Evolutionary conservation across 805 yeast genomes (phyloP).

Genomic region (Cyberlindnera mississippiensis): DNA sequence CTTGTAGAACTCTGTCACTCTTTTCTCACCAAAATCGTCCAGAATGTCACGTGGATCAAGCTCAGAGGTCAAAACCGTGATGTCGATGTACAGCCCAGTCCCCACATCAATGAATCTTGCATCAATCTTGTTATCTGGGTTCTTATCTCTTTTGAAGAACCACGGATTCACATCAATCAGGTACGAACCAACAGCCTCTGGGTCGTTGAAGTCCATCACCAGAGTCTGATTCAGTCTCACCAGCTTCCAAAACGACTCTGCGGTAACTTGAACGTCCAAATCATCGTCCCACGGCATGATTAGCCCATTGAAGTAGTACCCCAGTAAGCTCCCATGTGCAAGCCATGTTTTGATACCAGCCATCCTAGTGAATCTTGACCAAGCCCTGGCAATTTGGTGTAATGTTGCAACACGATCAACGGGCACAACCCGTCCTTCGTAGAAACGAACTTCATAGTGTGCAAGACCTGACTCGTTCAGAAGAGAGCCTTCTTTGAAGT

Average conservation of each 20-base stretch:
- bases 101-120: conserved; percentile 71
- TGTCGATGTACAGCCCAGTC: conserved; percentile 68
- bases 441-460: conserved; percentile 27
- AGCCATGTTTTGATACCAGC: conserved; percentile 40
- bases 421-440: conserved; percentile 12
- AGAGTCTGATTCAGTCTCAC: conserved; percentile 43
- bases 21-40: conserved; percentile 7
- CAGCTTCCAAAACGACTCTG: conserved; percentile 37
- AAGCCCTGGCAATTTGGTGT: conserved; percentile 24
- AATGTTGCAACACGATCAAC: conserved; percentile 22
- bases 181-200: conserved; percentile 46
- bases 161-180: conserved; percentile 43
- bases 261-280: conserved; percentile 54
- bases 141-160: conserved; percentile 48
- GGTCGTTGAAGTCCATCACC: conserved; percentile 38
- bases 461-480: conserved; percentile 19
- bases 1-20: conserved; percentile 10
- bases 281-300: conserved; percentile 60
- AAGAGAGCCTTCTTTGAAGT: conserved; percentile 26
- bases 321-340: conserved; percentile 54
- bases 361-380: conserved; percentile 21
- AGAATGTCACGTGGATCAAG: conserved; percentile 4
- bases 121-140: conserved; percentile 62
- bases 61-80: conserved; percentile 45
- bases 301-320: conserved; percentile 58